Evolutionary conservation across 1,139 yeast species (phyloP).

Genomic region (Protomyces macrosporus): DNA sequence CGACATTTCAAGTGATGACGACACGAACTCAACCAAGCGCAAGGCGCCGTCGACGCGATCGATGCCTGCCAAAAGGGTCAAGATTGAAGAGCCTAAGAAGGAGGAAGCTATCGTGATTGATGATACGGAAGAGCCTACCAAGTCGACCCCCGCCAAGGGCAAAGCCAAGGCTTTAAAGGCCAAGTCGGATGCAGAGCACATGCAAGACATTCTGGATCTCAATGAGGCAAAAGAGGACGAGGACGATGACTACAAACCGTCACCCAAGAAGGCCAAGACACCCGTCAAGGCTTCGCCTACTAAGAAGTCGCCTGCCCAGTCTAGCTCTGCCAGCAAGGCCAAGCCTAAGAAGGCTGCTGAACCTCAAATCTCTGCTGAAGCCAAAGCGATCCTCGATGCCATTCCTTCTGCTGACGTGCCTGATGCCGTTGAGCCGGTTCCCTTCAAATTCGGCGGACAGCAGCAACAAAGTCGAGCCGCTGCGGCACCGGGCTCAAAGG

Average conservation of each 20-base stretch:
- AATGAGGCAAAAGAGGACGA: constrained; percentile 33
- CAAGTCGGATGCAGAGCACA: not conserved
- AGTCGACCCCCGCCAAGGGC: not conserved
- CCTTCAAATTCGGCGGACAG: constrained; percentile 52
- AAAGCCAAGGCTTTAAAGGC: not conserved
- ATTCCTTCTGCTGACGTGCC: constrained; percentile 63
- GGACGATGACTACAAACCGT: constrained; percentile 33
- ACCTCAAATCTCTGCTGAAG: constrained; percentile 44
- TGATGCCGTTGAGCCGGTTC: constrained; percentile 52
- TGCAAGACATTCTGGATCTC: not conserved
- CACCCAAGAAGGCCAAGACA: constrained; percentile 28
- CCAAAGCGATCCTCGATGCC: constrained; percentile 45
- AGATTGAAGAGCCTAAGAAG: not conserved
- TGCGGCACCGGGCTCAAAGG: constrained; percentile 30
- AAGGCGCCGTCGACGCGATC: not conserved
- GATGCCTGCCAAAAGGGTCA: constrained; percentile 27
- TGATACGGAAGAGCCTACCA: not conserved
- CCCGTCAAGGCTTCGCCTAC: not conserved
- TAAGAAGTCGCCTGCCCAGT: not conserved
- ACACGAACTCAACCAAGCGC: not conserved
- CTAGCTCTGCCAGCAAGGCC: too few species aligned
- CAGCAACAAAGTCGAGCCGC: constrained; percentile 45
- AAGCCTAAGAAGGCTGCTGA: not conserved
- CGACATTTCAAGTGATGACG: not conserved
- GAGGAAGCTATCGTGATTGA: constrained; percentile 18